phyloP scores from a whole-genome alignment of 2,329 filamentous ascomycete genomes.

The Xylaria sp. region DNA sequence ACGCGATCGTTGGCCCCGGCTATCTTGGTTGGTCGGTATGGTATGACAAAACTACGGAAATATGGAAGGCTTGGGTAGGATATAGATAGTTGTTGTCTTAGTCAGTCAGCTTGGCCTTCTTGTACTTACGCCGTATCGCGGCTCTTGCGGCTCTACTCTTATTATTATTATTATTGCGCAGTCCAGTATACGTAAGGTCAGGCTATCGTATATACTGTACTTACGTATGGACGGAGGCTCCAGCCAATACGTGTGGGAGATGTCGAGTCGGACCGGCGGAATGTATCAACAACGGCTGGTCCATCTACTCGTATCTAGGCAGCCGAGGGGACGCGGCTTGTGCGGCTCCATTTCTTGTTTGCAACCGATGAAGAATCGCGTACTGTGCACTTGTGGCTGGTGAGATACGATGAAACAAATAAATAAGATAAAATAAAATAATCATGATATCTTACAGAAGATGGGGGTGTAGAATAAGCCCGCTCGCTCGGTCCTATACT shows the following conservation, averaged over 20 bases:
- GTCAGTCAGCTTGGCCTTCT: neutral
- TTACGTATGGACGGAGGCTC: neutral
- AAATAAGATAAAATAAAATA: slow-evolving; percentile 3
- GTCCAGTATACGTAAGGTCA: neutral
- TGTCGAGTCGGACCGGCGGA: neutral
- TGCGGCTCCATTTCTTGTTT: slow-evolving; percentile 17
- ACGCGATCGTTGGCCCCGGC: neutral
- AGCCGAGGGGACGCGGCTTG: slow-evolving; percentile 4
- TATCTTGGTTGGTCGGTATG: neutral
- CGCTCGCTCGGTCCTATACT: slow-evolving; percentile 14
- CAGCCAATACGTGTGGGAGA: neutral
- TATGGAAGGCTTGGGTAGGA: neutral
- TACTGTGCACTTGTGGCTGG: slow-evolving; percentile 35
- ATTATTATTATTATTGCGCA: neutral
- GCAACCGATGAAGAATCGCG: neutral
- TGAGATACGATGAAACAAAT: slow-evolving; percentile 6
- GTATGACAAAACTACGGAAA: neutral
- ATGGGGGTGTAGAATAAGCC: slow-evolving; percentile 20
- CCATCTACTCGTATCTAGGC: neutral
- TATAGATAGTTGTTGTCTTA: neutral
- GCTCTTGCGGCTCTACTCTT: neutral
- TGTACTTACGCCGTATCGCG: neutral
- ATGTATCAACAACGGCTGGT: slow-evolving; percentile 6
- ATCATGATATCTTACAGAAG: neutral
- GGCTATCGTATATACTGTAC: neutral